Conservation (phyloP, 768 basidiomycete species). For the Serendipita sp. region DNA sequence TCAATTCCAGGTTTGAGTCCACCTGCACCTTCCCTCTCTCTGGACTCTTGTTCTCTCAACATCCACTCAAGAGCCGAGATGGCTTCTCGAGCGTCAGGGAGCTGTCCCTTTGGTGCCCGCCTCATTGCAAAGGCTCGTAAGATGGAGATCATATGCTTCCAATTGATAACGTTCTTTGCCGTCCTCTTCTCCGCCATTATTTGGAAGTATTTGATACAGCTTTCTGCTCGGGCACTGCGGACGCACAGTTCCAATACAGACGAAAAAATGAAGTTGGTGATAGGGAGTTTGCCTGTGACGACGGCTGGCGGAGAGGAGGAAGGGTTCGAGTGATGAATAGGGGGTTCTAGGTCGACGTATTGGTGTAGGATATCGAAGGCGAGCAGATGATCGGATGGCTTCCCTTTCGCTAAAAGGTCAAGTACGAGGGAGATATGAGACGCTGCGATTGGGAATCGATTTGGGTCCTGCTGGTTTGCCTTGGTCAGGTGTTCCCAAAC, state of each 20-base stretch:
- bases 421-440: conserved; percentile 38
- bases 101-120: background rate
- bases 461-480: conserved; percentile 28
- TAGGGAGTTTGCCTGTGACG: background rate
- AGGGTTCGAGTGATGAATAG: background rate
- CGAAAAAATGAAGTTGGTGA: background rate
- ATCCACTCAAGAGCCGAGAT: background rate
- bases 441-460: conserved; percentile 35
- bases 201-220: background rate
- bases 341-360: conserved; percentile 24
- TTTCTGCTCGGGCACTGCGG: background rate
- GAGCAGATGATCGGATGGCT: conserved; percentile 42
- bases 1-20: background rate
- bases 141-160: background rate
- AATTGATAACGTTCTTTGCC: background rate
- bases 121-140: conserved; percentile 1
- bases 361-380: conserved; percentile 49
- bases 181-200: background rate
- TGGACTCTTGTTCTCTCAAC: background rate
- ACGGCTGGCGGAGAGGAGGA: background rate
- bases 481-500: conserved; percentile 56
- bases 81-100: background rate
- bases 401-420: conserved; percentile 39
- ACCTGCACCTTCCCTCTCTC: background rate
- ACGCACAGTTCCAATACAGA: background rate